These are phyloP conservation scores for Actinidia chinensis DNA, from an alignment of 179 eudicot species.

Conservation along the genomic window DNA sequence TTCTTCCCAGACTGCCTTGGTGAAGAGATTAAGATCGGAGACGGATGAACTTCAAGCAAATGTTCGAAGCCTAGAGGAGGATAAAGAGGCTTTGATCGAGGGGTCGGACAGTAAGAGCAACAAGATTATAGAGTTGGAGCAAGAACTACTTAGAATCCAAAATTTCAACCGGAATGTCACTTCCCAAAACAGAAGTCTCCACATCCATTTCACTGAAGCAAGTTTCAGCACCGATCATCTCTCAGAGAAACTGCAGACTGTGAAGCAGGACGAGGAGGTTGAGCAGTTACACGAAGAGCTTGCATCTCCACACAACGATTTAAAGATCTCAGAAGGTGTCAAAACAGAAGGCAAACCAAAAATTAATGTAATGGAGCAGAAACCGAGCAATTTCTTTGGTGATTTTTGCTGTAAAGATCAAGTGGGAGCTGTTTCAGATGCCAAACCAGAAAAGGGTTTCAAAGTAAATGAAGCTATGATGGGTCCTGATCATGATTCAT, in stretches of 20 bases:
- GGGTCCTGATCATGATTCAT: background rate
- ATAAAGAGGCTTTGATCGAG: slow-evolving; percentile 39
- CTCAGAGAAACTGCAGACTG: slow-evolving; percentile 49
- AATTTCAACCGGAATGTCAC: slow-evolving; percentile 43
- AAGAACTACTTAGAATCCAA: slow-evolving; percentile 50
- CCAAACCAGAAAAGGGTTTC: background rate
- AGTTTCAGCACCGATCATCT: slow-evolving; percentile 53
- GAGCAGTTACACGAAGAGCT: slow-evolving; percentile 20
- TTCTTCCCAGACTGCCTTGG: slow-evolving; percentile 65
- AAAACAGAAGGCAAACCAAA: slow-evolving; percentile 1
- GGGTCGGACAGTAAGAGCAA: slow-evolving; percentile 32
- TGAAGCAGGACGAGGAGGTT: slow-evolving; percentile 55
- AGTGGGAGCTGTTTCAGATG: background rate
- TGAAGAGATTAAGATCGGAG: slow-evolving; percentile 58
- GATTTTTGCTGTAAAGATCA: slow-evolving; percentile 1
- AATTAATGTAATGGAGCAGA: background rate
- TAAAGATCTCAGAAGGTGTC: background rate
- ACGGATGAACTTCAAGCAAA: slow-evolving; percentile 52
- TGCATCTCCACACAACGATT: background rate
- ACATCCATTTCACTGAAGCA: slow-evolving; percentile 49
- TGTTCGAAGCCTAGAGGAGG: slow-evolving; percentile 50
- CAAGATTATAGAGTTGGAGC: slow-evolving; percentile 56
- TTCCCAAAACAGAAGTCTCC: slow-evolving; percentile 38
- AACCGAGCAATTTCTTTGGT: background rate
- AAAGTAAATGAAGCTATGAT: slow-evolving; percentile 3